phyloP scores from a whole-genome alignment of 225 moss, liverwort and hornwort genomes.

The Asterella californica region DNA sequence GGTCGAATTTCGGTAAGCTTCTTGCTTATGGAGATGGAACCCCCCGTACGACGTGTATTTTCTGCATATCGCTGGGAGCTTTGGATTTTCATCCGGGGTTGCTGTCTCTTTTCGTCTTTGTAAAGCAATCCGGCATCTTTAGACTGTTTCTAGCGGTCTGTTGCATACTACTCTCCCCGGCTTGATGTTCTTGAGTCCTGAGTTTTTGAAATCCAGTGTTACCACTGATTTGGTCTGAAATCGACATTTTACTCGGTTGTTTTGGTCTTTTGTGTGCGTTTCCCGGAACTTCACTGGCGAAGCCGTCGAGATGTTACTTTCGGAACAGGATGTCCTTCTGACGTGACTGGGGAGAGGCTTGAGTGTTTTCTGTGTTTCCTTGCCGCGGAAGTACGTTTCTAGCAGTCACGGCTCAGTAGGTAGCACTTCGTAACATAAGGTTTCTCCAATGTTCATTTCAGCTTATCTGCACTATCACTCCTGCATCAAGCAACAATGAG shows the following conservation, averaged over 20 bases:
- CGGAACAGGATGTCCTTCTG: no score
- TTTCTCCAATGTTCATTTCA: conserved; percentile 27
- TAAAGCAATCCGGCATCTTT: not conserved
- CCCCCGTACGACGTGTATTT: not conserved
- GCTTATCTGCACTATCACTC: conserved; percentile 97
- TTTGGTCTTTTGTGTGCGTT: not conserved
- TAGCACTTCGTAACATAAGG: not conserved
- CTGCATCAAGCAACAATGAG: conserved; percentile 97
- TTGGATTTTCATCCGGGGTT: not conserved
- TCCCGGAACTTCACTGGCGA: not conserved
- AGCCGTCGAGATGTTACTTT: no score
- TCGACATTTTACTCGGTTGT: no score
- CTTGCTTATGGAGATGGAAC: not conserved
- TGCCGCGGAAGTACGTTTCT: no score
- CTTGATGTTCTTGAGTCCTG: no score
- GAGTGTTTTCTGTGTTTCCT: no score
- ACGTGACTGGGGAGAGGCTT: no score
- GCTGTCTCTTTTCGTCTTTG: not conserved
- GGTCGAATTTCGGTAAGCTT: conserved; percentile 80
- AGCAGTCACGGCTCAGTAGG: not conserved
- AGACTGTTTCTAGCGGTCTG: not conserved
- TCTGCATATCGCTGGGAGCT: not conserved
- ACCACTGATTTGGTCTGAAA: no score
- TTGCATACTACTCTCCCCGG: not conserved
- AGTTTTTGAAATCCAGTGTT: no score